phyloP scores from a whole-genome alignment of 345 rosid species.

The Eucalyptus marginata region DNA sequence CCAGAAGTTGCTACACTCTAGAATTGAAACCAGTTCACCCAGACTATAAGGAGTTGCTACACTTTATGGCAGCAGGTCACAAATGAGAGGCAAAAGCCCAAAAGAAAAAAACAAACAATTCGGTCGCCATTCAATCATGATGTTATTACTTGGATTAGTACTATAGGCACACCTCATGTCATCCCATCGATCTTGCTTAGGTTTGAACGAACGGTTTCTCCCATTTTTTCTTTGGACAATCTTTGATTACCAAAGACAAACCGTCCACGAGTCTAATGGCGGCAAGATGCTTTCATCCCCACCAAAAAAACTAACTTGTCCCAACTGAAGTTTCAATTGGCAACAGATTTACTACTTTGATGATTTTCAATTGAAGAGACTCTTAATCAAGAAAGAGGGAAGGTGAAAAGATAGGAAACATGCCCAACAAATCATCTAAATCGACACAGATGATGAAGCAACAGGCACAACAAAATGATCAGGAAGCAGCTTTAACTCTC shows the following conservation, averaged over 20 bases:
- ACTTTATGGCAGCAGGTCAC: background rate
- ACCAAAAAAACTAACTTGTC: background rate
- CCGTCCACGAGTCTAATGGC: background rate
- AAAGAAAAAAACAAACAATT: background rate
- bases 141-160: background rate
- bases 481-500: conserved; percentile 18
- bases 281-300: background rate
- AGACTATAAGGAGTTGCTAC: background rate
- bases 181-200: background rate
- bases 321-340: background rate
- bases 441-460: background rate
- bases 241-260: background rate
- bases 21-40: background rate
- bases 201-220: background rate
- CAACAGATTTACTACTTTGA: background rate
- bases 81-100: background rate
- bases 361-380: background rate
- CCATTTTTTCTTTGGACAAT: background rate
- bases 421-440: background rate
- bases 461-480: background rate
- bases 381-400: background rate
- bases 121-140: background rate
- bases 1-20: background rate
- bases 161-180: background rate
- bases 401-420: background rate